Evolutionary conservation across 805 yeast genomes (phyloP), one percentile per base, ranked within the genome.

Genomic region (Barnettozyma populi): DNA sequence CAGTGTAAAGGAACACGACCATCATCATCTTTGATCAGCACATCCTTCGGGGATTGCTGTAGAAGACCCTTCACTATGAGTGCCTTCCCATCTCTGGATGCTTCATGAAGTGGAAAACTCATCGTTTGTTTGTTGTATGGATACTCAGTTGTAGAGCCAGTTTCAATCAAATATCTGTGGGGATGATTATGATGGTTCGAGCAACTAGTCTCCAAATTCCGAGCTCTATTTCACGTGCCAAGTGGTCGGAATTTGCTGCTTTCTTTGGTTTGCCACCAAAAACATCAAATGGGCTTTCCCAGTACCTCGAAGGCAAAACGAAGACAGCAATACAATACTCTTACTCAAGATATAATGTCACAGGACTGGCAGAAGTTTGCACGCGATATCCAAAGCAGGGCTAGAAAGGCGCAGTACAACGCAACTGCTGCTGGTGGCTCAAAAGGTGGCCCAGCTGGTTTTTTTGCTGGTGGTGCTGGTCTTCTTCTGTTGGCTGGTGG

Each of bases 1-100:
- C 97, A 90, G 63, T 88, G 95, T 42, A 90, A 67, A 2, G 96
- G 85, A 2, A 86, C 80, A 53, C 97, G 74, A 2, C 81, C 83
- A 59, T 90, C 97, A 2, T 72, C 75, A 63, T 90, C 97, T 50
- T 64, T 71, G 14, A 57, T 44, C 2, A 74, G 55, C 0, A 78
- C 75, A 13, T 70, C 59, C 29, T 72, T 68, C 7, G 88, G 84
- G 41, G 76, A 38, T 36, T 57, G 49, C 7, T 53, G 25, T 1
- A 87, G 59, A 2, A 84, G 57, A 2, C 74, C 72, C 50, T 73
- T 72, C 11, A 80, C 87, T 6, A 73, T 68, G 18, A 73, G 64
- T 3, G 70, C 57, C 41, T 86, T 74, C 37, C 81, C 81, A 18
- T 82, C 82, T 55, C 80, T 73, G 6, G 86, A 84, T 3, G 92